Percentiles rank a stretch among this genome's conserved stretches.
Conservation (phyloP, 495 filamentous ascomycete genomes). For the Daldinia concentrica region DNA sequence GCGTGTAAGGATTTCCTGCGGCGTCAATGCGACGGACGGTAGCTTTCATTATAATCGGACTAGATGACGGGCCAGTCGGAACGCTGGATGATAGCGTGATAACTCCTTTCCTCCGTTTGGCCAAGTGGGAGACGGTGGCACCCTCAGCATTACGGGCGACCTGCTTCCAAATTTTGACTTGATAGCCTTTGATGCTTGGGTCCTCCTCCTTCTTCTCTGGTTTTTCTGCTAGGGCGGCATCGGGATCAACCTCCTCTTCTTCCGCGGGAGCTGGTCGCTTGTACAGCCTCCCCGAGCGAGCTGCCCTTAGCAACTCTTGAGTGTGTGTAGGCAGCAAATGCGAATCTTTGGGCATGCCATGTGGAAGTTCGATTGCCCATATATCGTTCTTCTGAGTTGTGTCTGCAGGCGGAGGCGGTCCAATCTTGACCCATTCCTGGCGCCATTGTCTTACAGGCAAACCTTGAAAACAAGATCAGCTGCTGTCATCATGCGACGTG, state of each 20-base stretch:
- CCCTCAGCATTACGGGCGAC: constrained; percentile 80
- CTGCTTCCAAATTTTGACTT: constrained; percentile 78
- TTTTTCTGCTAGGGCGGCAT: constrained; percentile 55
- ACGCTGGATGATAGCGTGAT: constrained; percentile 58
- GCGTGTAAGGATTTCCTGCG: constrained; percentile 79
- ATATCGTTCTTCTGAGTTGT: constrained; percentile 59
- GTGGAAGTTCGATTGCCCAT: constrained; percentile 67
- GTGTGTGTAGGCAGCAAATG: constrained; percentile 80
- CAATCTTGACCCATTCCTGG: constrained; percentile 73
- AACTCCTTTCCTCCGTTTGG: constrained; percentile 82
- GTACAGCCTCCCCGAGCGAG: constrained; percentile 77
- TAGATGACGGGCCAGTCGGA: constrained; percentile 51
- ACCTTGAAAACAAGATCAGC: constrained; percentile 48
- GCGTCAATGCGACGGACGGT: constrained; percentile 81
- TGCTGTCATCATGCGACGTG: neutral
- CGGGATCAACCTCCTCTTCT: constrained; percentile 61
- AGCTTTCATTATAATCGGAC: constrained; percentile 70
- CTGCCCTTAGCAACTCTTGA: constrained; percentile 84
- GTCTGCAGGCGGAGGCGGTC: constrained; percentile 68
- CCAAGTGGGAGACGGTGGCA: constrained; percentile 80
- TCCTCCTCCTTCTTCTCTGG: constrained; percentile 59
- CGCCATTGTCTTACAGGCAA: constrained; percentile 94
- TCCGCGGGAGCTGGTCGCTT: constrained; percentile 63
- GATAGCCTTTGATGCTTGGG: constrained; percentile 72
- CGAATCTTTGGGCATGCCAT: constrained; percentile 86